Evolutionary conservation across 805 yeast species (phyloP).

Genomic region (Novakomyces olei): DNA sequence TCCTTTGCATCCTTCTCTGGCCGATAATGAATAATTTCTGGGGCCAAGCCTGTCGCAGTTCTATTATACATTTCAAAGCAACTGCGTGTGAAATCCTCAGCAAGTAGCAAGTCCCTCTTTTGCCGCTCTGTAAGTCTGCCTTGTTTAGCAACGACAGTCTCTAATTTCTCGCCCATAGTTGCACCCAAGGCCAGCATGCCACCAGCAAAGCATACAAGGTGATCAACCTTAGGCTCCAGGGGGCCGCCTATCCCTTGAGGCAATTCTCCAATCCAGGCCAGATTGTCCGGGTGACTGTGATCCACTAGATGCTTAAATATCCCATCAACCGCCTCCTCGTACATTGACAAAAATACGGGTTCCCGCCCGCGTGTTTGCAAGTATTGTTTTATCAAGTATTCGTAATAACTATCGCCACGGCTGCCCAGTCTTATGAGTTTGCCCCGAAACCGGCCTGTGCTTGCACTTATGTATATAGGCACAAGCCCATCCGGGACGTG

Average conservation of each 20-base stretch:
- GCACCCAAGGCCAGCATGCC: constrained; percentile 79
- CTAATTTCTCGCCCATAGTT: constrained; percentile 43
- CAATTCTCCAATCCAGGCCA: constrained; percentile 57
- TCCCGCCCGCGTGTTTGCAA: constrained; percentile 49
- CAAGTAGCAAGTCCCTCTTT: constrained; percentile 45
- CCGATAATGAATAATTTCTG: constrained; percentile 77
- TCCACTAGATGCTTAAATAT: constrained; percentile 44
- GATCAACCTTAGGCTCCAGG: constrained; percentile 65
- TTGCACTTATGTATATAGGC: constrained; percentile 61
- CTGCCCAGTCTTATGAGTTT: constrained; percentile 58
- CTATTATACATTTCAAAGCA: constrained; percentile 71
- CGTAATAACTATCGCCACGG: constrained; percentile 76
- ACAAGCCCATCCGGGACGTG: constrained; percentile 53
- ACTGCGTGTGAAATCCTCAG: constrained; percentile 50
- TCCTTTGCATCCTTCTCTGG: constrained; percentile 16
- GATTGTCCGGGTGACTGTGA: constrained; percentile 36
- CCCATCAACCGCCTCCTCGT: constrained; percentile 55
- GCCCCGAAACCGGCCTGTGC: constrained; percentile 47
- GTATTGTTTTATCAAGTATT: constrained; percentile 67
- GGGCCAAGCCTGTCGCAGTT: constrained; percentile 55
- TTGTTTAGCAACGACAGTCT: constrained; percentile 31
- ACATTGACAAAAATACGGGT: constrained; percentile 44
- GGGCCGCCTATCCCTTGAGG: constrained; percentile 41
- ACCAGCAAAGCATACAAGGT: constrained; percentile 76
- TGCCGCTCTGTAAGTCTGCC: constrained; percentile 33